A percentile compares a stretch with the other conserved stretches of the same genome.
These are phyloP conservation scores for Ambrosiella cleistominuta DNA, from an alignment of 2,329 filamentous ascomycete species.

Conservation along the genomic window DNA sequence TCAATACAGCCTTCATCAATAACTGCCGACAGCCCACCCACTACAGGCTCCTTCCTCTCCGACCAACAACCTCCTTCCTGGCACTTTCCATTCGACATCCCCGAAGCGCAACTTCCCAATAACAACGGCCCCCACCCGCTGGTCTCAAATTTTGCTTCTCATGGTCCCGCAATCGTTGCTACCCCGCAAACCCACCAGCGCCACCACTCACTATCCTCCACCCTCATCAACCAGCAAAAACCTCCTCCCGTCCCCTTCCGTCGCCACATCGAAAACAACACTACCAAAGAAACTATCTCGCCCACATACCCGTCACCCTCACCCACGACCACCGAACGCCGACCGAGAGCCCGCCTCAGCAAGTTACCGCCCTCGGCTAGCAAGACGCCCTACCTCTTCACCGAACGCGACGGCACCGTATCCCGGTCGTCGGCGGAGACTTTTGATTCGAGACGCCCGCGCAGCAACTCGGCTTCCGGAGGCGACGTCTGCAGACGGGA, in stretches of 20 bases:
- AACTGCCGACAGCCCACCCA: no score
- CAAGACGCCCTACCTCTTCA: conserved; percentile 10
- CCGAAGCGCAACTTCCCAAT: no score
- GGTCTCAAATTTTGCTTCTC: not conserved
- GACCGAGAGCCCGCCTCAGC: not conserved
- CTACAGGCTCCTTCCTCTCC: no score
- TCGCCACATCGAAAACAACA: not conserved
- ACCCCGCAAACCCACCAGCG: not conserved
- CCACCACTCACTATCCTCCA: not conserved
- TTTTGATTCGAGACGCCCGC: not conserved
- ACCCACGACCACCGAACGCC: not conserved
- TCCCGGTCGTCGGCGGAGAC: not conserved
- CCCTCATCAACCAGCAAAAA: not conserved
- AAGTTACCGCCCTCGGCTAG: conserved; percentile 12
- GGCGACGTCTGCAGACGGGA: conserved; percentile 1
- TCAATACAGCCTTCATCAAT: no score
- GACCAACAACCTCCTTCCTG: no score
- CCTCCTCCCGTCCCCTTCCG: not conserved
- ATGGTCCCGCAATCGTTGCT: not conserved
- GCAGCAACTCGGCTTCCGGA: not conserved
- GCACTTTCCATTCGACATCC: no score
- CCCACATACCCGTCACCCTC: not conserved
- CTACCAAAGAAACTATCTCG: not conserved
- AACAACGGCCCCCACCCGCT: not conserved
- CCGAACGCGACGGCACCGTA: conserved; percentile 2